A percentile compares a stretch with the other conserved stretches of the same genome.
Evolutionary conservation across 208 protist genomes (phyloP).

Genomic region (Acanthamoeba castellanii): DNA sequence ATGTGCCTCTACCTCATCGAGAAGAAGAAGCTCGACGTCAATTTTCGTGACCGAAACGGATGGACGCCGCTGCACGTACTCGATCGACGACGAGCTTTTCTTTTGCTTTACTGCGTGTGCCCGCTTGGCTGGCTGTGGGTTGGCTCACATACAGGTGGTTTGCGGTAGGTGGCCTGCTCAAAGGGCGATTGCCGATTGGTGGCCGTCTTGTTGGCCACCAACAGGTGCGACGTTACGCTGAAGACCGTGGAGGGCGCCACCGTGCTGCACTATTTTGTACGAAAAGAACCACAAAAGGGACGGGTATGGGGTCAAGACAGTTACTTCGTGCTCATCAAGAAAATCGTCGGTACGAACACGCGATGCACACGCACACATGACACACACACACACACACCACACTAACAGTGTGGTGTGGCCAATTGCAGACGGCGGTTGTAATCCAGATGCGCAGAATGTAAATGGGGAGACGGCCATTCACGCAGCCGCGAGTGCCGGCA

Average conservation of each 20-base stretch:
- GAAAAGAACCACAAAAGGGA: neutral
- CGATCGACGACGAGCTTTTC: neutral
- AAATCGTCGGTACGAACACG: neutral
- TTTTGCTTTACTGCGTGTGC: neutral
- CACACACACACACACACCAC: too few species aligned
- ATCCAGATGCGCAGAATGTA: neutral
- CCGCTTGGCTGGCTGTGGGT: neutral
- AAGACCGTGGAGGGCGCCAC: conserved; percentile 50
- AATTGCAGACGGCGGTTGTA: neutral
- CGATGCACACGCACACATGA: too few species aligned
- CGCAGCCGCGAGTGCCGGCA: neutral
- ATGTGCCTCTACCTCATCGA: conserved; percentile 18
- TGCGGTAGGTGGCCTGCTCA: neutral
- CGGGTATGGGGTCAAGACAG: neutral
- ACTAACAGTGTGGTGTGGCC: too few species aligned
- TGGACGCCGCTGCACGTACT: conserved; percentile 58
- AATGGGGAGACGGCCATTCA: conserved; percentile 44
- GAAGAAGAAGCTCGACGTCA: conserved; percentile 26
- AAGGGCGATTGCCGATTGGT: conserved; percentile 7
- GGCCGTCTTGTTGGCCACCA: neutral
- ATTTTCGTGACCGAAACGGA: conserved; percentile 2
- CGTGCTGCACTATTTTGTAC: conserved; percentile 30
- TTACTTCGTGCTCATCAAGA: conserved; percentile 5
- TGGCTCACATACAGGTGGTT: neutral
- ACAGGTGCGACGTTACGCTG: conserved; percentile 7